Evolutionary conservation across 2,329 filamentous ascomycete species (phyloP), one percentile per base, ranked within the genome.

Genomic region (Aspergillus sergii): DNA sequence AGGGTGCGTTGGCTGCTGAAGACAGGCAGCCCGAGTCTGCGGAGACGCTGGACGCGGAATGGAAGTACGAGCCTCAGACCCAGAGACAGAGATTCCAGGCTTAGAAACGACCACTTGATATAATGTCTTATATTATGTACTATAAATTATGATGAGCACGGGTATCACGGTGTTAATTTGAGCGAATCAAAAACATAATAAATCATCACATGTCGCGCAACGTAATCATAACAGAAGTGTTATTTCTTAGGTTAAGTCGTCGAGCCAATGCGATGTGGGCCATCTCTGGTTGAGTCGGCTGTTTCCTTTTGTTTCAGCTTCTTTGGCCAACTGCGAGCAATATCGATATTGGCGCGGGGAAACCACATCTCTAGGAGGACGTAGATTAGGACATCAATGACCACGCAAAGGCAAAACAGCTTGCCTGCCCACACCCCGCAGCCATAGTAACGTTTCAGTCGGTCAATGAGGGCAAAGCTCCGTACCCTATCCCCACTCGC

Each of bases 401-500:
- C 89, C 12, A 94, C 94, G 68, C 94, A 97, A 1, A 99, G 83
- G 72, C 95, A 97, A 73, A 99, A 99, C 10, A 99, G 83, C 79
- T 99, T 99, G 41, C 95, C 95, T 0, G 95, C 95, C 95, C 95
- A 99, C 57, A 98, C 94, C 39, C 95, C 95, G 74, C 96, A 99
- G 10, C 95, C 95, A 73, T 97, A 99, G 78, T 99, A 99, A 63
- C 95, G 84, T 80, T 99, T 99, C 23, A 99, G 81, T 23, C 95
- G 88, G 75, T 99, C 95, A 67, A 99, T 97, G 51, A 99, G 85
- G 7, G 94, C 92, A 74, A 97, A 96, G 71, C 92, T 94, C 71
- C 92, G 91, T 10, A 93, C 88, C 36, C 89, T 83, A 48, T 89
- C 89, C 66, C 90, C 85, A 14, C 89, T 90, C 4, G 88, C 90